A percentile compares a stretch with the other conserved stretches of the same genome.
These are phyloP conservation scores for Aspergillus nidulans DNA, from an alignment of 495 filamentous ascomycete genomes.

Conservation along the genomic window DNA sequence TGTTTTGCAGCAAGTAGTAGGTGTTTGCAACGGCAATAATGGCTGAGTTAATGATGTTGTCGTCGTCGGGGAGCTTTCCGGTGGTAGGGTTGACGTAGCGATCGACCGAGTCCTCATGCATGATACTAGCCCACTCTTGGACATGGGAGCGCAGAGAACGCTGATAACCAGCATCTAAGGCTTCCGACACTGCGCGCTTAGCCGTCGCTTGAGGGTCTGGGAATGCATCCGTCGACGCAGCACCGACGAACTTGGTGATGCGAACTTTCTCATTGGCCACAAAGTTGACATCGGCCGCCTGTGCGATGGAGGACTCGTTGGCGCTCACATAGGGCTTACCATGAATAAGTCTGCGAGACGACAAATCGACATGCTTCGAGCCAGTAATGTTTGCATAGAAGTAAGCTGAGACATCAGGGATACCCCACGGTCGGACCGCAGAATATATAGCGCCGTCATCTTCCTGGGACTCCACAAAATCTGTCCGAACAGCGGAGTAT, in stretches of 20 bases:
- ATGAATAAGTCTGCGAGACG: constrained; percentile 37
- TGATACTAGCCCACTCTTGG: constrained; percentile 51
- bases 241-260: constrained; percentile 57
- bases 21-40: constrained; percentile 61
- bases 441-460: constrained; percentile 50
- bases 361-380: constrained; percentile 42
- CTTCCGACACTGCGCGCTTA: constrained; percentile 41
- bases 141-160: constrained; percentile 46
- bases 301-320: constrained; percentile 60
- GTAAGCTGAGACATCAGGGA: constrained; percentile 55
- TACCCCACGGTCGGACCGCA: constrained; percentile 51
- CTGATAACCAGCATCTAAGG: constrained; percentile 41
- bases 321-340: constrained; percentile 43
- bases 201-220: constrained; percentile 47
- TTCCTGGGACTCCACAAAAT: constrained; percentile 48
- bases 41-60: constrained; percentile 55
- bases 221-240: constrained; percentile 59
- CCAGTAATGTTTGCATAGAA: constrained; percentile 48
- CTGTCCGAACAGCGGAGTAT: constrained; percentile 52
- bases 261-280: constrained; percentile 44
- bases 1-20: constrained; percentile 70
- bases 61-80: constrained; percentile 55
- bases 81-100: constrained; percentile 53
- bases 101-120: constrained; percentile 57
- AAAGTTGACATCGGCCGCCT: constrained; percentile 48